Base-by-base conservation (phyloP, 2,329 filamentous ascomycete species). In the Gremmenia infestans region DNA sequence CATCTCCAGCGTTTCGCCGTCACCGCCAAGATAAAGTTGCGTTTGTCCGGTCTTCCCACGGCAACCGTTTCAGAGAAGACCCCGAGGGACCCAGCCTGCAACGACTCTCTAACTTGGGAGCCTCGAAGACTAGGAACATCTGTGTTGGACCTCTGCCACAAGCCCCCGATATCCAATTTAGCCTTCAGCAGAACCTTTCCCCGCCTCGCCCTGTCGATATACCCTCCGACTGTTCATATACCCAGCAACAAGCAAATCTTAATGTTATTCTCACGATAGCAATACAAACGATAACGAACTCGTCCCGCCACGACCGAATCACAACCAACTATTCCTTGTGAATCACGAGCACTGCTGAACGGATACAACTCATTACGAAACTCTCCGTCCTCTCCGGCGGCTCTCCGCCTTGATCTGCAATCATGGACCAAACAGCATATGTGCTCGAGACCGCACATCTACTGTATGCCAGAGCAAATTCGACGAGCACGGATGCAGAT, bases 381-480 rank as follows among this genome's bases (percentile, higher is more conserved):
- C 53, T 50, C 40, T 32, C 15, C 46, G 19, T 52, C 46, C 28
- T 50, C 43, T 37, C 35, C 36, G 60, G 59, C 58, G 58, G 52
- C 45, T 52, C 49, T 48, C 57, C 55, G 53, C 61, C 58, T 40
- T 49, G 52, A 51, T 54, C 55, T 15, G 60, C 63, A 60, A 61
- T 54, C 55, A 76, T 76, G 73, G 72, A 75, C 59, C 65, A 71
- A 46, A 62, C 71, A 49, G 70, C 65, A 35, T 66, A 69, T 51
- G 68, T 69, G 28, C 70, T 76, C 61, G 63, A 69, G 53, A 59
- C 69, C 19, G 73, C 72, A 40, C 68, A 76, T 60, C 59, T 73
- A 48, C 55, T 77, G 11, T 79, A 79, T 57, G 72, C 74, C 52
- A 73, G 78, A 61, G 71, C 73, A 9, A 73, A 76, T 63, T 65